These are phyloP conservation scores for Dacryopinax primogenitus DNA, from an alignment of 768 basidiomycete species.

Conservation along the genomic window DNA sequence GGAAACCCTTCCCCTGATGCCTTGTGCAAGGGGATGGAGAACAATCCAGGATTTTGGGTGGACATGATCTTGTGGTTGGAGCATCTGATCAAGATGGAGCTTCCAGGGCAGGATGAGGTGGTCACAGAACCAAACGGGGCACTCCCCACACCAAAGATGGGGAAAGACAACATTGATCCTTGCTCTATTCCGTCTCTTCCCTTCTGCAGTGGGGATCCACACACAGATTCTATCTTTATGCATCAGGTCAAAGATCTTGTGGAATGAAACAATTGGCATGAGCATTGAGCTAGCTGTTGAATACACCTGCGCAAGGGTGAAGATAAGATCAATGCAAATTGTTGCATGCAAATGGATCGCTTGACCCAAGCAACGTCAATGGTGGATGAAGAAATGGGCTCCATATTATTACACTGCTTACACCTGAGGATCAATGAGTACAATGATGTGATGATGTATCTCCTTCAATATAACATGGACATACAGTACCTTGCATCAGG, in stretches of 20 bases:
- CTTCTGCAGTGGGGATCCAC: not conserved
- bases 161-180: not conserved
- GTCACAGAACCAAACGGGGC: not conserved
- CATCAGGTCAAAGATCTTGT: not conserved
- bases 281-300: slow-evolving; percentile 29
- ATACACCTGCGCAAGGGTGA: slow-evolving; percentile 28
- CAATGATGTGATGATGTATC: slow-evolving; percentile 30
- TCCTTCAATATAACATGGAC: slow-evolving; percentile 36
- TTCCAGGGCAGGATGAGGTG: slow-evolving; percentile 11
- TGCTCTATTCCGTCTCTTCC: not conserved
- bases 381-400: slow-evolving; percentile 20
- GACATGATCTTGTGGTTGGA: slow-evolving; percentile 21
- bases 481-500: slow-evolving; percentile 37
- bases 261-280: not conserved
- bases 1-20: slow-evolving; percentile 26
- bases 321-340: slow-evolving; percentile 25
- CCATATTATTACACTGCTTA: slow-evolving; percentile 24
- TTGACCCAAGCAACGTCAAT: slow-evolving; percentile 5
- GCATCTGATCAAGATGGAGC: slow-evolving; percentile 23
- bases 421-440: slow-evolving; percentile 37
- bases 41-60: slow-evolving; percentile 19
- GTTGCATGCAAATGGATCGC: slow-evolving; percentile 18
- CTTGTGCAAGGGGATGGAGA: slow-evolving; percentile 14
- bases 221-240: not conserved
- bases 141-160: not conserved